Evolutionary conservation across 2,329 filamentous ascomycete genomes (phyloP), one percentile per base, ranked within the genome.

Genomic region (Fusarium proliferatum): DNA sequence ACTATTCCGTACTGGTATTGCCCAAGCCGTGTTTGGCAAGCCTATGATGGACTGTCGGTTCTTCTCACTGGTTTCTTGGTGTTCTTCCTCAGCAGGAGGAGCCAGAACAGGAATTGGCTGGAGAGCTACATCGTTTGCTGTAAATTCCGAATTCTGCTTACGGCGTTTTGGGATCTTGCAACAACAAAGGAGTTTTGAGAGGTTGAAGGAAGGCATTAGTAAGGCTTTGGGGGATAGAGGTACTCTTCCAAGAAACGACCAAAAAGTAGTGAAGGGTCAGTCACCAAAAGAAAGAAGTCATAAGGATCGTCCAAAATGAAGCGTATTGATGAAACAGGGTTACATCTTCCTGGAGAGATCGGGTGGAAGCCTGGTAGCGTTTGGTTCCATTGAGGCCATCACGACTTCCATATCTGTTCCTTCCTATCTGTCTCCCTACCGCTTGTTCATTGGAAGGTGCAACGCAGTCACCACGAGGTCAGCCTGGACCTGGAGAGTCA

Each of bases 181-280:
- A 52, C 79, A 81, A 59, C 76, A 79, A 17, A 77, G 39, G 9
- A 74, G 67, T 49, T 63, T 51, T 72, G 79, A 77, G 15, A 26
- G 48, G n/a, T 43, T 49, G 28, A 46, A 41, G 11, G 43, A 23
- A n/a, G 45, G 39, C 45, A 58, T 57, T 6, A 39, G 19, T 39
- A 26, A 56, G 41, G 30, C 17, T 9, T 17, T 21, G n/a, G 39
- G 52, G 19, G 23, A 51, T 71, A 55, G 34, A n/a, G 39, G 33
- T 42, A n/a, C 41, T 70, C 64, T 62, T 70, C 61, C 74, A 77
- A 74, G 68, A 76, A 69, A 43, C 19, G 42, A 52, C n/a, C 39
- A 55, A 69, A 64, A 58, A 39, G 52, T 46, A 65, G 61, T 36
- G 64, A 60, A 67, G n/a, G 46, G 45, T n/a, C 28, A 46, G 46